These are phyloP conservation scores for Ensete glaucum DNA, from an alignment of 176 grass and related monocot species.

Conservation along the genomic window DNA sequence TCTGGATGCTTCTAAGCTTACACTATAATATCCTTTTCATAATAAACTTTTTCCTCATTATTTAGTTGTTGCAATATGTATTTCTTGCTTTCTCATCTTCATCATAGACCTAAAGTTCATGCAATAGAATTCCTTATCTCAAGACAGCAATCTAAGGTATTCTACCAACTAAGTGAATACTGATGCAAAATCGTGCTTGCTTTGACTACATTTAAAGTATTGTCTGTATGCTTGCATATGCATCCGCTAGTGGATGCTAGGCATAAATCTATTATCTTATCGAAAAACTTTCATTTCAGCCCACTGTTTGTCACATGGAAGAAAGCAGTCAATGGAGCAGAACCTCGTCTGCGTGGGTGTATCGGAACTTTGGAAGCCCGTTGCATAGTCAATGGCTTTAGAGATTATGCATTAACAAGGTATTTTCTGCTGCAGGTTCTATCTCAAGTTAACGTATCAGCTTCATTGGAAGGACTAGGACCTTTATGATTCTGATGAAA, in stretches of 20 bases:
- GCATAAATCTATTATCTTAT: neutral
- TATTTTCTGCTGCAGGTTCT: slow-evolving; percentile 16
- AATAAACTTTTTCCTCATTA: no score
- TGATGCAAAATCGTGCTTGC: neutral
- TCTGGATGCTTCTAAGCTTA: no score
- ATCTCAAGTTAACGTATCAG: neutral
- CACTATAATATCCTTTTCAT: no score
- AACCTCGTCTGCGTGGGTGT: slow-evolving; percentile 86
- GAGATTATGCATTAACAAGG: slow-evolving; percentile 88
- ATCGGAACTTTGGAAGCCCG: slow-evolving; percentile 93
- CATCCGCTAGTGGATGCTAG: neutral
- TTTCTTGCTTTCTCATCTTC: no score
- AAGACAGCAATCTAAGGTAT: no score
- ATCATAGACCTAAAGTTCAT: neutral
- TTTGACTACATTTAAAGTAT: neutral
- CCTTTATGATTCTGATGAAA: no score
- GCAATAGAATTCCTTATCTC: no score
- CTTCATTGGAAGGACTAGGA: no score
- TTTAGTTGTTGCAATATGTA: no score
- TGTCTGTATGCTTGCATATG: neutral
- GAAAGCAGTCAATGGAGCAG: slow-evolving; percentile 79
- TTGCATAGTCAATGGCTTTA: slow-evolving; percentile 72
- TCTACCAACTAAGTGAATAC: neutral
- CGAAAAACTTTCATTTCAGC: slow-evolving; percentile 42
- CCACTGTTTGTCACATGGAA: slow-evolving; percentile 99